phyloP scores from a whole-genome alignment of 169 alveolate species.

The Theileria luwenshuni region DNA sequence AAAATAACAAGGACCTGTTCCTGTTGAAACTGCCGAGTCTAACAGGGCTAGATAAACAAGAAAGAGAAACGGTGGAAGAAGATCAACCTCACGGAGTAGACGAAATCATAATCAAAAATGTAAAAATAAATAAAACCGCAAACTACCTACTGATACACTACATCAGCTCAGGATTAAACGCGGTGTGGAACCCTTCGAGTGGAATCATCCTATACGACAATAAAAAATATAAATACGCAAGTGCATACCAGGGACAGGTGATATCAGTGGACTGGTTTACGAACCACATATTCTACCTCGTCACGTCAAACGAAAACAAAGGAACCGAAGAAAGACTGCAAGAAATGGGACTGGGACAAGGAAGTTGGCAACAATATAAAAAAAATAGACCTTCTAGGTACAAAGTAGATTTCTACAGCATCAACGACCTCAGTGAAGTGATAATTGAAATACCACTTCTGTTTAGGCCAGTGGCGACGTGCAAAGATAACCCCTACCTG shows the following conservation, averaged over 20 bases:
- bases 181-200: no score
- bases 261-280: constrained; percentile 1
- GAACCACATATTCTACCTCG: constrained; percentile 6
- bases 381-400: no score
- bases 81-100: not conserved
- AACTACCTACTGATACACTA: constrained; percentile 9
- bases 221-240: not conserved
- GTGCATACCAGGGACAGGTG: not conserved
- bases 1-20: not conserved
- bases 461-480: not conserved
- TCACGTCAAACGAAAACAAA: no score
- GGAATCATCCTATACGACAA: not conserved
- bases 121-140: constrained; percentile 1
- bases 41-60: not conserved
- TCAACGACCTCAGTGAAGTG: not conserved
- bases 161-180: not conserved
- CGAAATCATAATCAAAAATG: not conserved
- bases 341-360: no score
- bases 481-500: constrained; percentile 10
- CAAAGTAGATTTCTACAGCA: constrained; percentile 6
- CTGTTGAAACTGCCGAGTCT: not conserved
- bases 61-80: not conserved
- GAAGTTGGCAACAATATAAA: no score
- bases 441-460: not conserved
- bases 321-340: no score